Conservation (phyloP, 2,329 filamentous ascomycete genomes). For the Fonsecaea multimorphosa region DNA sequence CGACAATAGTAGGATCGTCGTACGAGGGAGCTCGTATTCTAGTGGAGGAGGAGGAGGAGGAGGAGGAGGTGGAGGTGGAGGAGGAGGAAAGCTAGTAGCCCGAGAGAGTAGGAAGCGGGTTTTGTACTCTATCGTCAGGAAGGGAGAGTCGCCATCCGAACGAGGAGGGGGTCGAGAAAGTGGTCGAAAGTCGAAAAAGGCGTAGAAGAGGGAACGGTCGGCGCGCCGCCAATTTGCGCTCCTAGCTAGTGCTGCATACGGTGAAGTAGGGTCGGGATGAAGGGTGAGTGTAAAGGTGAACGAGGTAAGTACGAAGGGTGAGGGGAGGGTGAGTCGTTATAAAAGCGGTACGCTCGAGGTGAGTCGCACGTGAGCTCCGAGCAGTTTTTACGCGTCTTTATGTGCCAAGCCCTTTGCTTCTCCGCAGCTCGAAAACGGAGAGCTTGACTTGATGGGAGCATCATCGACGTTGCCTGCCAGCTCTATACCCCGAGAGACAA, state of each 20-base stretch:
- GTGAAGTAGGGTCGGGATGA: neutral
- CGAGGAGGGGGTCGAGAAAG: neutral
- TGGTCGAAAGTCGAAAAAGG: neutral
- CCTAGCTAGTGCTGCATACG: neutral
- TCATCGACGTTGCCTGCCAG: slow-evolving; percentile 23
- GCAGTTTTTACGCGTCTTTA: too few relatives aligned
- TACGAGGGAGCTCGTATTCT: neutral
- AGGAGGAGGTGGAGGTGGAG: neutral
- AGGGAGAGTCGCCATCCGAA: neutral
- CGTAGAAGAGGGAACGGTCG: neutral
- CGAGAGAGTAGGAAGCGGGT: neutral
- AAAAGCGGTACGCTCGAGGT: neutral
- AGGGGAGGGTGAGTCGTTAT: neutral
- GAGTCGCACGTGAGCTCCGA: neutral
- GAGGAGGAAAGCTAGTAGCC: neutral
- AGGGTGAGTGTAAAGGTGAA: neutral
- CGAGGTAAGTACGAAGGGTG: neutral
- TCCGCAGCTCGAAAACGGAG: slow-evolving; percentile 3
- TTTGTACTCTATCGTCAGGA: neutral
- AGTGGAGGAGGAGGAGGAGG: neutral
- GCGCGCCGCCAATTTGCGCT: neutral
- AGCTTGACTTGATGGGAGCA: slow-evolving; percentile 8
- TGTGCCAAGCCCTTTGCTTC: slow-evolving; percentile 11
- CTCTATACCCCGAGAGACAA: slow-evolving; percentile 5
- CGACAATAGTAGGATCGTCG: neutral